Evolutionary conservation across 225 moss, liverwort and hornwort genomes (phyloP).

Genomic region (Polytrichum commune): DNA sequence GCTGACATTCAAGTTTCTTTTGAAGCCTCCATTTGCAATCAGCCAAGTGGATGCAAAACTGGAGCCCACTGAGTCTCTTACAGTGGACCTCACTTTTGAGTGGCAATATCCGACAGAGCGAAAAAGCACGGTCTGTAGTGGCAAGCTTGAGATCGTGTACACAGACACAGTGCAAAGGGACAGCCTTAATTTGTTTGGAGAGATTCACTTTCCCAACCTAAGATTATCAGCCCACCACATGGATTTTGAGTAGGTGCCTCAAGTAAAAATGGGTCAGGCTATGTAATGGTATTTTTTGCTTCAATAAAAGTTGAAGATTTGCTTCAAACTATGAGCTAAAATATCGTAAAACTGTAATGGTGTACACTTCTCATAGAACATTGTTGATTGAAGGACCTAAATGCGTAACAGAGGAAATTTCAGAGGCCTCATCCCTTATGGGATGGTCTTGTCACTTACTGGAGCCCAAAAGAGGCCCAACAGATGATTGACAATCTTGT

Average conservation of each 20-base stretch:
- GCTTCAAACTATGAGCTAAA: too few relatives aligned
- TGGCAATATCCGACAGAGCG: conserved; percentile 67
- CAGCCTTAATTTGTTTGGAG: conserved; percentile 56
- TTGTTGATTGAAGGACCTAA: too few relatives aligned
- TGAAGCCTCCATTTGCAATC: conserved; percentile 67
- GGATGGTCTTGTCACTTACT: too few relatives aligned
- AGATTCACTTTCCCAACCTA: conserved; percentile 74
- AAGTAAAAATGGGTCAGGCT: not conserved
- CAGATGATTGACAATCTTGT: too few relatives aligned
- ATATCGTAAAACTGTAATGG: too few relatives aligned
- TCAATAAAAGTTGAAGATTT: not conserved
- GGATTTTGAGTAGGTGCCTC: conserved; percentile 67
- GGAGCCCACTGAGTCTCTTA: conserved; percentile 52
- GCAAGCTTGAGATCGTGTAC: conserved; percentile 61
- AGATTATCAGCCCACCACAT: conserved; percentile 51
- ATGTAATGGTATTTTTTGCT: not conserved
- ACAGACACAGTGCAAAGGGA: conserved; percentile 44
- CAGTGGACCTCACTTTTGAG: conserved; percentile 60
- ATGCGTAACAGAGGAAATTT: too few relatives aligned
- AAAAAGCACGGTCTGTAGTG: conserved; percentile 23
- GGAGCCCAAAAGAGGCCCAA: too few relatives aligned
- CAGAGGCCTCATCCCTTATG: too few relatives aligned
- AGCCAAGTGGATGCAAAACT: conserved; percentile 37
- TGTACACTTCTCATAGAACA: too few relatives aligned
- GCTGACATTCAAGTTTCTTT: conserved; percentile 41